Evolutionary conservation across 495 filamentous ascomycete species (phyloP), one percentile per base, ranked within the genome.

Genomic region (Penicillium macrosclerotiorum): DNA sequence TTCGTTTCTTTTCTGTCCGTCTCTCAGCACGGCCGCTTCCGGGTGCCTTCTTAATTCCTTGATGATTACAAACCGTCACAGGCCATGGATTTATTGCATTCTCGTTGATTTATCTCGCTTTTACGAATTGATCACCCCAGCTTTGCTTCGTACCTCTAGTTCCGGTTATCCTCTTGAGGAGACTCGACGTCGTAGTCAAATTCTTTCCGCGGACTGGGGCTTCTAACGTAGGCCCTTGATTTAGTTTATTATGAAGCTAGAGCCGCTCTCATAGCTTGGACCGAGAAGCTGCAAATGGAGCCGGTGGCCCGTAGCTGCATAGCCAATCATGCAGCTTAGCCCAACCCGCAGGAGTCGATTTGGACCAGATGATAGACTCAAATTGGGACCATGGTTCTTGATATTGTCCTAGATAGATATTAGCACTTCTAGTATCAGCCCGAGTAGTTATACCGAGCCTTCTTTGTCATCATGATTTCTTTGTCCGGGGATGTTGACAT

Each of bases 11-110:
- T 33, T 18, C 19, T 42, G 40, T 42, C 31, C 34, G 44, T 27
- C n/a, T 13, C 8, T n/a, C 18, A 24, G 32, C 51, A 43, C 47
- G 27, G 37, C 19, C 27, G 18, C 9, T 37, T 29, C 23, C 14
- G n/a, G 42, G 38, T 24, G 17, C 43, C 31, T 53, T 41, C 29
- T 22, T n/a, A n/a, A n/a, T n/a, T n/a, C 19, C 29, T 49, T 30
- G 42, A 42, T 42, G 30, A 33, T 44, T 36, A 32, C 49, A 45
- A 45, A 45, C 49, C 33, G 29, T 46, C 37, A 27, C 11, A 18
- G 37, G 37, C 41, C 37, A 42, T 49, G 41, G 30, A 56, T 54
- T 41, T 49, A 46, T 25, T 51, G 37, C 51, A 54, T 53, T 52
- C 49, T 25, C 14, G 41, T 42, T 20, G 22, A 47, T 43, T 47